These are phyloP conservation scores for Trichoderma sp. DNA, from an alignment of 2,329 filamentous ascomycete species.

Conservation along the genomic window DNA sequence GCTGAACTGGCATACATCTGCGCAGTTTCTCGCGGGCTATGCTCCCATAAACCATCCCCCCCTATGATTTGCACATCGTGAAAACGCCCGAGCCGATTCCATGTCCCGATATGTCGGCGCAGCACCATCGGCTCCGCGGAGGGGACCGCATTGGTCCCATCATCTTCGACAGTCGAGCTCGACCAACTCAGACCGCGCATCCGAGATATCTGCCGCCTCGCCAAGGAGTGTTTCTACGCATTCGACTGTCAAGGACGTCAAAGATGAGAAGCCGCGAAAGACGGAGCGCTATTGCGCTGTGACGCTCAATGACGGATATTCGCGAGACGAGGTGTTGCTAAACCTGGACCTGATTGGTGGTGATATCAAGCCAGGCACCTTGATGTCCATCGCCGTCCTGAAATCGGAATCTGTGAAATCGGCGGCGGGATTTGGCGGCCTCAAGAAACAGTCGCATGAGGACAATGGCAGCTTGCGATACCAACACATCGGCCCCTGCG, in stretches of 20 bases:
- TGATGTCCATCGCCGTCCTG: conserved; percentile 70
- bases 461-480: conserved; percentile 28
- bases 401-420: conserved; percentile 48
- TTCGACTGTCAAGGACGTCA: conserved; percentile 44
- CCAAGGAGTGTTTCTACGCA: conserved; percentile 50
- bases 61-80: conserved; percentile 19
- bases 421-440: conserved; percentile 30
- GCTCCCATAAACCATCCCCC: conserved; percentile 5
- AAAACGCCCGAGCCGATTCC: conserved; percentile 23
- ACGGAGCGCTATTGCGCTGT: conserved; percentile 52
- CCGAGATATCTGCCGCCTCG: conserved; percentile 42
- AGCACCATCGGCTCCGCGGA: conserved; percentile 44
- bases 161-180: conserved; percentile 55
- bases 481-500: conserved; percentile 23
- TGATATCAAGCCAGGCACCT: conserved; percentile 61
- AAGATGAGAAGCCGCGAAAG: conserved; percentile 34
- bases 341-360: conserved; percentile 69
- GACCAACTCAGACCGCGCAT: conserved; percentile 45
- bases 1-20: not conserved
- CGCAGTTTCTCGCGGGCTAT: conserved; percentile 14
- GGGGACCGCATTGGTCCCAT: conserved; percentile 51
- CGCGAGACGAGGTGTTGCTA: conserved; percentile 74
- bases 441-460: conserved; percentile 35
- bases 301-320: conserved; percentile 69
- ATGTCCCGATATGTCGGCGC: conserved; percentile 44